Evolutionary conservation across 306 rosid genomes (phyloP), one percentile per base, ranked within the genome.

Genomic region (Dalbergia cultrata): DNA sequence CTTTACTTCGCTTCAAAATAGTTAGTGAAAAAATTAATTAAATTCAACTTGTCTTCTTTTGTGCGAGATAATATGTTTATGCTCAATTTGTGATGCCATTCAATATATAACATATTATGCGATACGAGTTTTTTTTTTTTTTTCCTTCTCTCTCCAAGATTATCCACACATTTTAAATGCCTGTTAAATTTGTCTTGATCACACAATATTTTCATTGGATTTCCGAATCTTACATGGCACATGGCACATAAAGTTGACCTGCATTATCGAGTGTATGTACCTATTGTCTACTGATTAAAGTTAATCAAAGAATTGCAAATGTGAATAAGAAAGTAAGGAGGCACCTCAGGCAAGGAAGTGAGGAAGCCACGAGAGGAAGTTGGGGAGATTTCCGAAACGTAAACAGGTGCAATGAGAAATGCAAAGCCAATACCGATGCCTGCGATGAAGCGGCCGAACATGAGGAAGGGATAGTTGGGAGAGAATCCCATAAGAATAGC

Each of bases 401-500:
- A 93, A 3, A 93, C 92, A 0, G 97, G 91, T 10, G 95, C 97
- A 41, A 91, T 93, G 83, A 93, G 70, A 86, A 85, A 89, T 2
- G 94, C 98, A 21, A 87, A 93, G 3, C 98, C 97, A 1, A 88
- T 88, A 7, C 92, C 98, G 8, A 93, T 9, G 0, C 98, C 97
- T 31, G 98, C 97, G 13, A 93, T 61, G 77, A 93, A 93, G 8
- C 97, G 86, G 9, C 98, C 97, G 17, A 91, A 87, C 98, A 93
- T 93, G 52, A 93, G 97, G 33, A 93, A 93, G 10, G 87, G 50
- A 39, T 93, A 93, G 86, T 93, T 91, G 26, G 93, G 74, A 45
- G 98, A 87, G 9, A 93, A 81, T 3, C 98, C 98, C 98, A 93
- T 93, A 43, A 93, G 92, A 8, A 88, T 64, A 22, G 98, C 93